Percentiles rank a stretch among this genome's conserved stretches.
Conservation (phyloP, 768 basidiomycete species). For the Boletus barrowsii region DNA sequence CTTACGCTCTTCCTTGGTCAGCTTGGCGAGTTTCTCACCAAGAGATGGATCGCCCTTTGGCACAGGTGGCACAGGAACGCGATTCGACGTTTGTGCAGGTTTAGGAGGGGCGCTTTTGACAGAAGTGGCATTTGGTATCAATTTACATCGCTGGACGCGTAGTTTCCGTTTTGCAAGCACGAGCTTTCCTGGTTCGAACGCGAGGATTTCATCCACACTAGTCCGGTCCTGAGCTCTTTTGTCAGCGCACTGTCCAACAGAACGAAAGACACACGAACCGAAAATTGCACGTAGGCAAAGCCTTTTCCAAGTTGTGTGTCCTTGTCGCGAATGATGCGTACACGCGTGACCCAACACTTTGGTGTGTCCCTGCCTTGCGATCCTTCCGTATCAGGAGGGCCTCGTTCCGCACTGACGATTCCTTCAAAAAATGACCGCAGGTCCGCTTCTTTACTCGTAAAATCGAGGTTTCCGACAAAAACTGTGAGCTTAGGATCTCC, state of each 20-base stretch:
- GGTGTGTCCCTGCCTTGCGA: conserved; percentile 34
- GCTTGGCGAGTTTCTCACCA: conserved; percentile 70
- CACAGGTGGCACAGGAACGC: conserved; percentile 14
- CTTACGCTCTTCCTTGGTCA: conserved; percentile 87
- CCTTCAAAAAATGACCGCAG: conserved; percentile 84
- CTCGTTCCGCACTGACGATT: conserved; percentile 66
- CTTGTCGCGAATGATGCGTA: conserved; percentile 86
- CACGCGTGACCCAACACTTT: conserved; percentile 69
- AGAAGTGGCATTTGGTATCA: conserved; percentile 42
- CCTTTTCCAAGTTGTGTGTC: conserved; percentile 95
- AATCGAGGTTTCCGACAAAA: conserved; percentile 93
- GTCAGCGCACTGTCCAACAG: background rate
- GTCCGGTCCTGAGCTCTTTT: conserved; percentile 63
- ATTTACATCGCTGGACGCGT: conserved; percentile 88
- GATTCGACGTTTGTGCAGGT: background rate
- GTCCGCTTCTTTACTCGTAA: conserved; percentile 88
- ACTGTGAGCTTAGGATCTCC: conserved; percentile 78
- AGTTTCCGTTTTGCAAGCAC: conserved; percentile 93
- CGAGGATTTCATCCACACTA: conserved; percentile 91
- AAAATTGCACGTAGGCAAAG: conserved; percentile 89
- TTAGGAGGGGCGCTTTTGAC: conserved; percentile 12
- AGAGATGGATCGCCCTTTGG: conserved; percentile 83
- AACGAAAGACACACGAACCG: conserved; percentile 40
- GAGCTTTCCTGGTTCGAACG: conserved; percentile 70
- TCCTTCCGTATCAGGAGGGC: conserved; percentile 42